Base-by-base conservation (phyloP, 345 rosid genomes). In the Arabis hirsuta region DNA sequence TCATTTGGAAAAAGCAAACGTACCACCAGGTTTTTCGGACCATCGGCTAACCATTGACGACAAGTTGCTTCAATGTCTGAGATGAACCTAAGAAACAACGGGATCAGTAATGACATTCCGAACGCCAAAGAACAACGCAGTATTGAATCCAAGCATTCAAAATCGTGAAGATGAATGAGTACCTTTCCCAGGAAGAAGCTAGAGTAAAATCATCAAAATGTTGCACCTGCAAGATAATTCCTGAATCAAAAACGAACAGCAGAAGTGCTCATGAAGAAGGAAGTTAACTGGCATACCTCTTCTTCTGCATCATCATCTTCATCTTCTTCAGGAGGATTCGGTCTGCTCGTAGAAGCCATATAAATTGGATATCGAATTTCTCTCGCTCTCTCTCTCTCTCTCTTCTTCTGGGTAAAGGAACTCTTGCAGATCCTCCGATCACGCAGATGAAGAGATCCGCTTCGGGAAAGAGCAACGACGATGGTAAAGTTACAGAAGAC, bases 181-280 rank as follows among this genome's bases (percentile, higher is more conserved):
- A 90, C 95, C 97, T 90, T 78, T 95, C 98, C 99, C 99, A 95
- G 3, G 99, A 86, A 51, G 98, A 95, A 13, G 97, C 99, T 54
- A 95, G 82, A n/a, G 99, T 95, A 52, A 95, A 95, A 83, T 91
- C 99, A 77, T 90, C 90, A 57, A 95, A 95, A 68, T 89, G 84
- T 80, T 95, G 94, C 5, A 91, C 82, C 99, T 95, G 82, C 69
- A 77, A 0, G 26, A 61, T 2, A n/a, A 70, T 32, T 22, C 0
- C 6, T 64, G 41, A 76, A 71, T 34, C 44, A 52, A 57, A 55
- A 45, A 26, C 12, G 13, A 45, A 64, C 34, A 45, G 7, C 12
- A 58, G 48, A 66, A 55, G 24, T 59, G 65, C 59, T 47, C 27
- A 38, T 6, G 29, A 53, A 5, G 55, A 76, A 14, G 12, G 34